Evolutionary conservation across 495 filamentous ascomycete genomes (phyloP).

Genomic region (Bacidia gigantensis): DNA sequence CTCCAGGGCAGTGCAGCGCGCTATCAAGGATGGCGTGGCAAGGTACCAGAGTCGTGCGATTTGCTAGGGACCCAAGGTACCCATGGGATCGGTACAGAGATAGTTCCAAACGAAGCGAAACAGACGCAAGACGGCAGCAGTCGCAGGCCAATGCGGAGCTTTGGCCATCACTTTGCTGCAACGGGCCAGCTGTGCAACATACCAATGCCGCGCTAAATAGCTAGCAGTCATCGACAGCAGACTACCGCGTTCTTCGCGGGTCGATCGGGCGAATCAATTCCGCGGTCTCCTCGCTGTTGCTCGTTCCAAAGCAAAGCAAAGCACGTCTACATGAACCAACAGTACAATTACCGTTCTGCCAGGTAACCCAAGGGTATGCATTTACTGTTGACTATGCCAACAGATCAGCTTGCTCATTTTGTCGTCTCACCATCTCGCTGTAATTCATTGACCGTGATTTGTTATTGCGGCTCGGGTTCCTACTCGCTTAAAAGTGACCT

Average conservation of each 20-base stretch:
- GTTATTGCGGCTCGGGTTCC: not conserved
- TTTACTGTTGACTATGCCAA: too few relatives aligned
- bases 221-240: not conserved
- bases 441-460: not conserved
- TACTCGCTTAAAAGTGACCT: not conserved
- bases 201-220: slow-evolving; percentile 2
- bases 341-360: too few relatives aligned
- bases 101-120: not conserved
- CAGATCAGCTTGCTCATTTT: not conserved
- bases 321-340: too few relatives aligned
- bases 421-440: not conserved
- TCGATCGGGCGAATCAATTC: slow-evolving; percentile 6
- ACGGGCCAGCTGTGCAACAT: not conserved
- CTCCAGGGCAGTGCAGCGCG: not conserved
- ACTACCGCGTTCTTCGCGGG: slow-evolving; percentile 6
- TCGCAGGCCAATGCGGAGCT: not conserved
- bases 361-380: too few relatives aligned
- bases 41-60: not conserved
- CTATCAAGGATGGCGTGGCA: too few relatives aligned
- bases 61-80: too few relatives aligned
- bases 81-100: too few relatives aligned
- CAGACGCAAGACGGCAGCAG: not conserved
- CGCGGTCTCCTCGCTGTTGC: not conserved
- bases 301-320: not conserved
- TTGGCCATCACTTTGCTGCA: not conserved